Conservation (phyloP, 1,139 yeast species). For the Scheffersomyces titani region DNA sequence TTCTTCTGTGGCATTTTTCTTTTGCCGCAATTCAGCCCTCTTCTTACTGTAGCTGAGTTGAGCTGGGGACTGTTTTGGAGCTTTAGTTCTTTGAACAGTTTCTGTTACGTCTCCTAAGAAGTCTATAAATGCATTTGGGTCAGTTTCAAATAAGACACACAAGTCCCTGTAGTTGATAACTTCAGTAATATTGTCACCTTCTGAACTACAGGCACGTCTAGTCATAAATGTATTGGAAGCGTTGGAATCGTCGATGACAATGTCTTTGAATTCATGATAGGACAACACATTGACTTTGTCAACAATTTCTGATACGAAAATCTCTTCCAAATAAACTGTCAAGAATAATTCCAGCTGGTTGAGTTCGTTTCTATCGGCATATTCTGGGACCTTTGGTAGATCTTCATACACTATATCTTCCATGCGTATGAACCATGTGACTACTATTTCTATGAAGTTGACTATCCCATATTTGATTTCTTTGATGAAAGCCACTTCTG, state of each 20-base stretch:
- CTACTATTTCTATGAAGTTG: conserved; percentile 37
- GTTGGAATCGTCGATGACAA: conserved; percentile 33
- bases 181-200: conserved; percentile 31
- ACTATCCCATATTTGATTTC: conserved; percentile 44
- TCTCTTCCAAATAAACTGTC: conserved; percentile 37
- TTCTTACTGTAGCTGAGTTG: too few species aligned
- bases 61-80: not conserved
- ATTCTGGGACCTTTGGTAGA: conserved; percentile 14
- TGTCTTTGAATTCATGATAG: conserved; percentile 16
- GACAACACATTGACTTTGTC: conserved; percentile 38
- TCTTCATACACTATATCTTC: conserved; percentile 22
- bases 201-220: conserved; percentile 38
- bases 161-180: conserved; percentile 38
- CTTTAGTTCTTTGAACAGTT: not conserved
- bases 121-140: conserved; percentile 28
- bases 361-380: conserved; percentile 7
- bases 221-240: conserved; percentile 32
- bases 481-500: conserved; percentile 39
- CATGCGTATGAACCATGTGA: conserved; percentile 34
- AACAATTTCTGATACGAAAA: conserved; percentile 30
- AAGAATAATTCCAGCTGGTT: conserved; percentile 40
- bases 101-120: conserved; percentile 14
- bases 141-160: conserved; percentile 16
- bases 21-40: not conserved
- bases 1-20: conserved; percentile 7